Evolutionary conservation across 768 basidiomycete species (phyloP), one percentile per base, ranked within the genome.

Genomic region (Pisolithus marmoratus): DNA sequence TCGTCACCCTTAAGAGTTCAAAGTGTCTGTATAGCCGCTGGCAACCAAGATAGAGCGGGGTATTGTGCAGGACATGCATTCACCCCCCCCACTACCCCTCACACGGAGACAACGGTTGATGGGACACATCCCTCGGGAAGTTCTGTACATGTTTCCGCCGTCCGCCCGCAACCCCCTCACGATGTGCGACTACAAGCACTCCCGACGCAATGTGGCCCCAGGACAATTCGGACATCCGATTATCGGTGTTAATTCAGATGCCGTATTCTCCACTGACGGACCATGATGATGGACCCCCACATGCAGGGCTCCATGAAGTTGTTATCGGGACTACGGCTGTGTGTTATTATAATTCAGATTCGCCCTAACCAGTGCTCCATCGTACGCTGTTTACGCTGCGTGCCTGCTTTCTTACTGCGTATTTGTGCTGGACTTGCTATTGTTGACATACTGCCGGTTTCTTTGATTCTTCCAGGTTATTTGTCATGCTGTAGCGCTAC

Each of bases 231-330:
- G 49, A 64, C 19, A 34, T 70, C 46, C 66, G 58, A 37, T 47
- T 70, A 29, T 61, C 59, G 14, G 40, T 68, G 19, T n/a, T 68
- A 46, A 60, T 68, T 12, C 52, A 53, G 20, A 70, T 68, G 67
- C 67, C 67, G 38, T 54, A 38, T 17, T 47, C 50, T 54, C 47
- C 55, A 40, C 4, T 41, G 36, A 8, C 22, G 23, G 20, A 51
- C 22, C n/a, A 29, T 14, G 22, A 41, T 29, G 22, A 49, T 24
- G 12, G 48, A 26, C 26, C 49, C 38, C 24, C 45, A 34, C 31
- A 19, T 8, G 22, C 24, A 23, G 36, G 15, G 20, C 38, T 56
- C 47, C 58, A 58, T 8, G 66, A 68, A 46, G 38, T 63, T 22
- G 64, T 49, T 48, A 56, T 68, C 45, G 66, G 60, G n/a, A 70